A percentile compares a stretch with the other conserved stretches of the same genome.
phyloP scores from a whole-genome alignment of 345 rosid genomes.

The Noccaea caerulescens region DNA sequence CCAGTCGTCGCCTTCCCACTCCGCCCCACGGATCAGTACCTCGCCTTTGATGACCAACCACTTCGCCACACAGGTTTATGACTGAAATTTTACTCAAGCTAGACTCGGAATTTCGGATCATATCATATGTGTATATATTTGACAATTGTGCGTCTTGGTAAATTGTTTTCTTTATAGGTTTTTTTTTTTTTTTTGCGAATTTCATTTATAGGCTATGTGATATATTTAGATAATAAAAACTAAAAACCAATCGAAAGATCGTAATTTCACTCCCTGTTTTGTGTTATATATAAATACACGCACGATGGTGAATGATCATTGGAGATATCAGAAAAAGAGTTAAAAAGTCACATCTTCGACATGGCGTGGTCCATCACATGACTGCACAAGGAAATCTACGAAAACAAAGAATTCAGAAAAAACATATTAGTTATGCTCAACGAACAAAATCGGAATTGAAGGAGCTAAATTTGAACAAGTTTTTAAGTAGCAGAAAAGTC shows the following conservation, averaged over 20 bases:
- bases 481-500: background rate
- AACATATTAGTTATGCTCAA: background rate
- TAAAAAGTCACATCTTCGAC: conserved; percentile 62
- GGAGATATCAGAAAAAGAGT: conserved; percentile 6
- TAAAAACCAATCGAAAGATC: background rate
- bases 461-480: background rate
- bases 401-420: background rate
- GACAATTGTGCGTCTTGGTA: background rate
- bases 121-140: background rate
- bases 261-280: background rate
- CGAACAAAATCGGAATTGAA: background rate
- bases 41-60: conserved; percentile 23
- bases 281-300: conserved; percentile 14
- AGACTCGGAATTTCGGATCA: background rate
- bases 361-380: conserved; percentile 73
- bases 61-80: conserved; percentile 16
- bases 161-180: background rate
- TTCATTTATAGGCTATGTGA: too few relatives aligned
- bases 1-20: conserved; percentile 14
- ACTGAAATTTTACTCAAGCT: background rate
- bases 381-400: conserved; percentile 84
- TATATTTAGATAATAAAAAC: background rate
- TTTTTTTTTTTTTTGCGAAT: background rate
- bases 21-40: background rate
- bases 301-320: conserved; percentile 10